Base-by-base conservation (phyloP, 2,329 filamentous ascomycete genomes). In the Pseudogymnoascus sp. region DNA sequence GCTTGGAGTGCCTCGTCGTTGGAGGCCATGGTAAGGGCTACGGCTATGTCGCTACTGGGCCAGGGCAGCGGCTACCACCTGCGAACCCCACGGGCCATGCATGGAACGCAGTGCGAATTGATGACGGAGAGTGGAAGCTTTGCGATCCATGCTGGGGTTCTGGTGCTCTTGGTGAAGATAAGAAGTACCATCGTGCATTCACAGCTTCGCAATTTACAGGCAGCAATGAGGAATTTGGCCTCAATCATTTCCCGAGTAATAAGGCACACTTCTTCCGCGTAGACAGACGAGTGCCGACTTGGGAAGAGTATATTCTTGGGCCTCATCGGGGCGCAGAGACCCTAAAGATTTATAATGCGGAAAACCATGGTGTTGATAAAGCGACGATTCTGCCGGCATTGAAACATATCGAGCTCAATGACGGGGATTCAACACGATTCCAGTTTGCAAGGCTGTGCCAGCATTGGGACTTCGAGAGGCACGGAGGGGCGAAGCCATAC, bases 81-180 rank as follows among this genome's bases (percentile, higher is more conserved):
- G 82, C 81, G 19, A 78, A 86, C 61, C 76, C 83, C 0, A 80
- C 76, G 4, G 83, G 84, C 1, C 93, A 97, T 74, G 93, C 94
- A 0, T 97, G 94, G 94, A 97, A 96, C 70, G 92, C 90, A 0
- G 91, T 97, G 6, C 83, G 85, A 60, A 91, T 97, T 63, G 93
- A 97, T 69, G 83, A 86, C 26, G 91, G 90, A 2, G 83, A 86
- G 66, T 97, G 93, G 93, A 96, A 97, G 75, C 81, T 97, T 1
- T 77, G 97, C 59, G 94, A 99, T 70, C 76, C 89, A 0, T 97
- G 93, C 72, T 99, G 94, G 94, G 94, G 94, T 39, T 91, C 93
- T 0, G 93, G 93, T 1, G 79, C 84, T 65, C 75, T 96, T 7
- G 75, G 79, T 45, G 78, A 69, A 37, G 65, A 73, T 70, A 79